Evolutionary conservation across 2,329 filamentous ascomycete species (phyloP), one percentile per base, ranked within the genome.

Genomic region (Tolypocladium nubicola): DNA sequence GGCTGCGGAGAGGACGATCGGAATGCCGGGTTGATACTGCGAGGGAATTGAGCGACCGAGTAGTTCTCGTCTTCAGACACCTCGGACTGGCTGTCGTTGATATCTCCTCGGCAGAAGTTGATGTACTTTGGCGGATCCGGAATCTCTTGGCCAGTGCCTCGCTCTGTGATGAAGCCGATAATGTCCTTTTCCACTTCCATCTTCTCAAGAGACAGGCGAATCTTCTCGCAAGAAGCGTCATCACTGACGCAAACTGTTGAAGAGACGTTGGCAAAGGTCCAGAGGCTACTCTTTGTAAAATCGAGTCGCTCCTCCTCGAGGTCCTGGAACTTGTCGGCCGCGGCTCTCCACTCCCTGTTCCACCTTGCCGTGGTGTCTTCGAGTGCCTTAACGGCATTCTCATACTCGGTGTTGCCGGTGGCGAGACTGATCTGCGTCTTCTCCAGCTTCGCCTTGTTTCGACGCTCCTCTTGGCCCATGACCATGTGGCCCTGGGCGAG

Each of bases 401-500:
- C 93, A 69, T 99, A 99, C 66, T 97, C 94, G 50, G 85, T 86
- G 73, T 95, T 97, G 60, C 92, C 92, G 9, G 86, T 86, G 0
- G 92, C 92, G 59, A 99, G 82, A 67, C 92, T 95, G 65, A 97
- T 94, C 71, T 99, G 94, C 1, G 94, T 97, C 81, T 99, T 99
- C 73, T 99, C 94, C 49, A 99, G 82, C 74, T 96, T 97, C 26
- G 93, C 92, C 75, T 99, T 99, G 73, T 99, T 99, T 75, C 96
- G 97, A 35, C 94, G 85, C 76, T 99, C 94, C 71, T 99, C 94
- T 66, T 99, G 94, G 16, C 94, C 94, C 94, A 99, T 99, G 58
- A 99, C 94, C 94, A 99, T 99, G 71, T 99, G 95, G 11, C 94
- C 94, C 73, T 99, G 94, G 4, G 95, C 94, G 5, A 99, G 83